These are phyloP conservation scores for Xylaria nigripes DNA, from an alignment of 495 filamentous ascomycete species.

Conservation along the genomic window DNA sequence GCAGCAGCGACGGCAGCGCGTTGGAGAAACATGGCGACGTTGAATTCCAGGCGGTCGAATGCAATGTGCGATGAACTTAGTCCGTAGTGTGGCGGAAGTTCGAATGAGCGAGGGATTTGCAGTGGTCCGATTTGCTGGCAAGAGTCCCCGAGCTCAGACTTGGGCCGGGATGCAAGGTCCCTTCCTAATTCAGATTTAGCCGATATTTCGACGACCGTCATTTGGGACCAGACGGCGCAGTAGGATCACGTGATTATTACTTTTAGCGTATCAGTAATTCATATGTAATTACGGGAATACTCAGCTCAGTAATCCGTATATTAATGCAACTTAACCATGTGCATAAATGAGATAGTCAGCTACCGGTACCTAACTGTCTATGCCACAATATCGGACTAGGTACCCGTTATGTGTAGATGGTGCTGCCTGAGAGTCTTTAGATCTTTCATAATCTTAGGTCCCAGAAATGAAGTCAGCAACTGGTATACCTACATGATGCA, in stretches of 20 bases:
- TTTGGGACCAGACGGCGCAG: neutral
- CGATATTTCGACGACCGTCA: constrained; percentile 9
- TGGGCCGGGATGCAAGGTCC: constrained; percentile 13
- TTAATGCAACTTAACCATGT: no score
- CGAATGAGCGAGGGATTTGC: constrained; percentile 22
- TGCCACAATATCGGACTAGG: no score
- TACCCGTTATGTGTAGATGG: no score
- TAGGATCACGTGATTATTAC: neutral
- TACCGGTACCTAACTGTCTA: no score
- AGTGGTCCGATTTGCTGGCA: constrained; percentile 22
- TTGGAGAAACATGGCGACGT: constrained; percentile 68
- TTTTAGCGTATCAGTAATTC: neutral
- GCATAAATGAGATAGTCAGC: no score
- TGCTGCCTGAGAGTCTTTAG: no score
- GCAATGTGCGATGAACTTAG: neutral
- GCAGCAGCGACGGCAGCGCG: constrained; percentile 66
- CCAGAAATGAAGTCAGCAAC: no score
- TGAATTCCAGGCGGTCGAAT: neutral
- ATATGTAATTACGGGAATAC: neutral
- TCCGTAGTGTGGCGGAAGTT: constrained; percentile 1
- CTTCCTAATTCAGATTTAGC: constrained; percentile 13
- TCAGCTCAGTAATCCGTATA: no score
- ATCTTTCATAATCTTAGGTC: no score
- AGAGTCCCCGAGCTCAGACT: constrained; percentile 16
- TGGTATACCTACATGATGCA: no score